Evolutionary conservation across 1,139 yeast species (phyloP), one percentile per base, ranked within the genome.

Genomic region (Ashbya aceris): DNA sequence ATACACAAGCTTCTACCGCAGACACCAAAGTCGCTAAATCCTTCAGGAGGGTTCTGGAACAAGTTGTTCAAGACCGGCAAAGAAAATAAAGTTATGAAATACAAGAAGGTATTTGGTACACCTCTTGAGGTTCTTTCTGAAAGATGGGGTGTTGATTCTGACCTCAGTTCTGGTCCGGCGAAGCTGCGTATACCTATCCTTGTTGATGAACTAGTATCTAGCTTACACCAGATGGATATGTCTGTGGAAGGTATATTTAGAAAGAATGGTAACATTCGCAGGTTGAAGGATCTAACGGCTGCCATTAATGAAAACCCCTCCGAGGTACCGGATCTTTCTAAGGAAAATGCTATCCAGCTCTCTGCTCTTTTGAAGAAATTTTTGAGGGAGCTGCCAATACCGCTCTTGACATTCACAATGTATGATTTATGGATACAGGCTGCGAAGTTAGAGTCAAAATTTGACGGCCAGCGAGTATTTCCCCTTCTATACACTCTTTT

Each of bases 181-280:
- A 79, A 79, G 53, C 71, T 91, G 37, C 72, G 81, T 34, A 83
- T 93, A 36, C 99, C 99, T 0, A 75, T 85, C 40, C 71, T 93
- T 36, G 72, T 93, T 41, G 97, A 91, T 56, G 97, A 91, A 55
- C 69, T 89, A 12, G 76, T 93, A 37, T 76, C 77, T 39, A 85
- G 95, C 1, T 76, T 93, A 68, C 76, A 85, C 45, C 94, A 84
- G 45, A 86, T 85, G 70, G 97, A 91, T 65, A 81, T 93, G 85
- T 84, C 96, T 3, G 91, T 87, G 14, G 98, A 91, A 64, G 98
- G 98, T 45, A 83, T 93, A 8, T 93, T 93, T 70, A 75, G 99
- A 55, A 83, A 89, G 58, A 93, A 93, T 60, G 99, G 99, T 57
- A 93, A 93, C 57, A 91, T 93, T 55, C 79, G 89, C 54, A 74